These are phyloP conservation scores for Trametes polyzona DNA, from an alignment of 1,284 basidiomycete genomes.

Conservation along the genomic window DNA sequence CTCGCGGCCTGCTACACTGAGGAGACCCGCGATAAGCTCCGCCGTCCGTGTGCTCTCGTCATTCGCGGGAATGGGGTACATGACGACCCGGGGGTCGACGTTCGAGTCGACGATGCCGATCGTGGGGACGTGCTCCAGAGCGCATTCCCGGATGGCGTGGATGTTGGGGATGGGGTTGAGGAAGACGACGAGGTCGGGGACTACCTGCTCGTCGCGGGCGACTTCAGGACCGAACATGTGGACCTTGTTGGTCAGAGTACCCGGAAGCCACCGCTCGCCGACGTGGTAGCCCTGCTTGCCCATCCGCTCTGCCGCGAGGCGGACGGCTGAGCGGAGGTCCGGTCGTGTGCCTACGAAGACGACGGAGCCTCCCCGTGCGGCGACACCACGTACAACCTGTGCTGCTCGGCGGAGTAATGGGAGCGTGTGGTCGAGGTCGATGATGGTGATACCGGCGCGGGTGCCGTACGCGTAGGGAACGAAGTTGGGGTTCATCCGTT, in stretches of 20 bases:
- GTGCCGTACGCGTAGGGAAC: conserved; percentile 94
- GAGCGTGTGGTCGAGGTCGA: conserved; percentile 94
- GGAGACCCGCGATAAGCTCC: conserved; percentile 88
- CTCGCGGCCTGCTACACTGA: conserved; percentile 91
- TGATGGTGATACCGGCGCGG: conserved; percentile 89
- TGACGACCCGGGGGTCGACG: conserved; percentile 94
- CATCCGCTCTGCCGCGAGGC: conserved; percentile 81
- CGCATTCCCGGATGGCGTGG: conserved; percentile 86
- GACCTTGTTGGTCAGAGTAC: conserved; percentile 89
- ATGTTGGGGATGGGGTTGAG: conserved; percentile 88
- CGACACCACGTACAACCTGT: conserved; percentile 83
- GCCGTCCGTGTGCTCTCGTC: conserved; percentile 92
- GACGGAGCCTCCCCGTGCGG: conserved; percentile 82
- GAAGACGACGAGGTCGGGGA: conserved; percentile 88
- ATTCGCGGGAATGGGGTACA: conserved; percentile 98
- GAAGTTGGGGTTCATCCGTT: conserved; percentile 86
- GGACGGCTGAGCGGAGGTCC: conserved; percentile 77
- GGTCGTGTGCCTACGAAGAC: conserved; percentile 90
- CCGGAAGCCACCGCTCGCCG: conserved; percentile 90
- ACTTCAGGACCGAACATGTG: conserved; percentile 74
- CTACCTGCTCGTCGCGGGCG: conserved; percentile 60
- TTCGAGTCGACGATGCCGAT: conserved; percentile 94
- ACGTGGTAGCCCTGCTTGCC: conserved; percentile 82
- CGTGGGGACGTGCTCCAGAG: conserved; percentile 83
- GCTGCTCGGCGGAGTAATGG: conserved; percentile 91